phyloP scores from a whole-genome alignment of 345 rosid species.

The Psidium guajava region DNA sequence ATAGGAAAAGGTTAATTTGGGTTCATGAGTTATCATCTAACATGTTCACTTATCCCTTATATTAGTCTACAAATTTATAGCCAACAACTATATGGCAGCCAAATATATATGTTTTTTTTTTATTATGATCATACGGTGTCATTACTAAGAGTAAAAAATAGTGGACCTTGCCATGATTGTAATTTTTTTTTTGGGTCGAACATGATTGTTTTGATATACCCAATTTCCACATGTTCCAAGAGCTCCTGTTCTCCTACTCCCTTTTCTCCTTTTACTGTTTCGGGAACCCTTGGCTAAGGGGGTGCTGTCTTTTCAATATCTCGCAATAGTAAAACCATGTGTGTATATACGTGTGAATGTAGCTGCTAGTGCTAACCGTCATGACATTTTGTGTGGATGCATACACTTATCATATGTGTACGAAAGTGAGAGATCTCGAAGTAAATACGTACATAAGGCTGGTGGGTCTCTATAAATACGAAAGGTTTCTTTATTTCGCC shows the following conservation, averaged over 20 bases:
- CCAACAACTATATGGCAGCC: background rate
- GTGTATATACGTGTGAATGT: background rate
- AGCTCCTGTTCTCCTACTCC: background rate
- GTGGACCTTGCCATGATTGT: background rate
- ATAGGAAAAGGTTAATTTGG: background rate
- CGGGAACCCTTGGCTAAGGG: background rate
- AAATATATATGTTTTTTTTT: background rate
- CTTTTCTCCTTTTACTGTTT: background rate
- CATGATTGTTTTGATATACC: background rate
- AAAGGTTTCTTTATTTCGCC: too few relatives aligned
- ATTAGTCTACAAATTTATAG: background rate
- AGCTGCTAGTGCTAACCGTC: background rate
- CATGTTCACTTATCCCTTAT: background rate
- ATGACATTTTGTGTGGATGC: background rate
- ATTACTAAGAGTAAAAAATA: background rate
- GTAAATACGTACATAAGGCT: background rate
- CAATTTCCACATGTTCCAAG: background rate
- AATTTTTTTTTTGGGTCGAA: too few relatives aligned
- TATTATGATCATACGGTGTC: background rate
- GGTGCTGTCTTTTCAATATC: background rate
- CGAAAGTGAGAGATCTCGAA: background rate
- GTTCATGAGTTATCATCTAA: background rate
- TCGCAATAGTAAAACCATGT: background rate
- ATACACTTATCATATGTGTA: background rate
- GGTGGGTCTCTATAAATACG: background rate